Evolutionary conservation across 31 red algal genomes (phyloP).

Genomic region (Odonthalia washingtoniensis): DNA sequence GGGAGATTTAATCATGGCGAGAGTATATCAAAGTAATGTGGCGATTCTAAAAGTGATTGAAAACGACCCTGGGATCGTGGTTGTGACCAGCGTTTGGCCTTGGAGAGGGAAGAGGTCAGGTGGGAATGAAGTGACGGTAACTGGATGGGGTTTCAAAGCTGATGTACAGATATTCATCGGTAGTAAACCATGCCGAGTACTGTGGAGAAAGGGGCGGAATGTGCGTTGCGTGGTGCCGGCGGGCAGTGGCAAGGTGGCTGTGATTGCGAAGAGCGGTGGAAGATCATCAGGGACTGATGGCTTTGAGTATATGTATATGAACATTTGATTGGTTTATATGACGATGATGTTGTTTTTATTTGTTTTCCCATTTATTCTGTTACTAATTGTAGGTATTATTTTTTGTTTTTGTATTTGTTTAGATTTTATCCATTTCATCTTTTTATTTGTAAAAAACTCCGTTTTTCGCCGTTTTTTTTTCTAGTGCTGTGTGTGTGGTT

Average conservation of each 20-base stretch:
- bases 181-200: not conserved
- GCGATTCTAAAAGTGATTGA: conserved; percentile 22
- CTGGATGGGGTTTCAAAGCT: conserved; percentile 44
- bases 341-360: too few relatives aligned
- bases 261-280: not conserved
- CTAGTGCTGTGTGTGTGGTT: too few relatives aligned
- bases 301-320: not conserved
- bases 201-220: not conserved
- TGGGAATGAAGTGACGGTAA: conserved; percentile 58
- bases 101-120: conserved; percentile 54
- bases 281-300: not conserved
- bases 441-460: too few relatives aligned
- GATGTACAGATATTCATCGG: not conserved
- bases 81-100: conserved; percentile 63
- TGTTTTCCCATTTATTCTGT: too few relatives aligned
- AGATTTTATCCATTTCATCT: too few relatives aligned
- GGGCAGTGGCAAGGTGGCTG: not conserved
- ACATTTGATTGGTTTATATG: not conserved
- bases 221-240: not conserved
- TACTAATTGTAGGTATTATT: too few relatives aligned
- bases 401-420: too few relatives aligned
- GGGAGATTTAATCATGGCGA: conserved; percentile 70
- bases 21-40: conserved; percentile 61
- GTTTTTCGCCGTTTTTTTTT: too few relatives aligned
- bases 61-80: conserved; percentile 38